Evolutionary conservation across 75 land plant genomes (phyloP).

Genomic region (Pseudotsuga menziesii): DNA sequence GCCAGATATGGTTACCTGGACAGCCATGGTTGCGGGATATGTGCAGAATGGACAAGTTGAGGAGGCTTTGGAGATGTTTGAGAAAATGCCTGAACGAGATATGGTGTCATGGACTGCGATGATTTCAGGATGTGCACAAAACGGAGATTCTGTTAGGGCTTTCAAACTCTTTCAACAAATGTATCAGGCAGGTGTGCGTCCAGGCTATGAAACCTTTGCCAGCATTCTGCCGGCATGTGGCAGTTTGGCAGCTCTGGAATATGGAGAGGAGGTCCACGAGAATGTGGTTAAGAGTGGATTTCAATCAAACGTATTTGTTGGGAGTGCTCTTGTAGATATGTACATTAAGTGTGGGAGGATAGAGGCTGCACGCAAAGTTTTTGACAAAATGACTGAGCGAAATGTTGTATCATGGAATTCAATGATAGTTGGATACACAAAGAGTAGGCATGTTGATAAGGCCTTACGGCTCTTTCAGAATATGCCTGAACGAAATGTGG

Average conservation of each 20-base stretch:
- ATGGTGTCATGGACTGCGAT: conserved; percentile 20
- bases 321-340: conserved; percentile 5
- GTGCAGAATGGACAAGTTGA: conserved; percentile 14
- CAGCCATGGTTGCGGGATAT: conserved; percentile 10
- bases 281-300: background rate
- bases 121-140: conserved; percentile 21
- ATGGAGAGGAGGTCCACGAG: background rate
- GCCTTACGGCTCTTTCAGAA: background rate
- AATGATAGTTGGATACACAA: conserved; percentile 2
- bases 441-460: background rate
- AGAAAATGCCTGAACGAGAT: conserved; percentile 11
- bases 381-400: background rate
- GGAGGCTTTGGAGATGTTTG: conserved; percentile 6
- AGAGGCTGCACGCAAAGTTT: conserved; percentile 8
- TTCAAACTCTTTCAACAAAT: conserved; percentile 44
- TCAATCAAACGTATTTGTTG: background rate
- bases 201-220: too few relatives aligned
- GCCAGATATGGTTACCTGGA: conserved; percentile 15
- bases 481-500: conserved; percentile 2
- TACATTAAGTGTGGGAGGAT: background rate
- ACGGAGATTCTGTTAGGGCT: conserved; percentile 30
- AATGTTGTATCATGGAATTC: conserved; percentile 14
- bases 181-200: conserved; percentile 16
- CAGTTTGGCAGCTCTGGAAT: background rate
- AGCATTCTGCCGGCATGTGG: background rate